Evolutionary conservation across 345 rosid genomes (phyloP).

Genomic region (Eucalyptus urophylla): DNA sequence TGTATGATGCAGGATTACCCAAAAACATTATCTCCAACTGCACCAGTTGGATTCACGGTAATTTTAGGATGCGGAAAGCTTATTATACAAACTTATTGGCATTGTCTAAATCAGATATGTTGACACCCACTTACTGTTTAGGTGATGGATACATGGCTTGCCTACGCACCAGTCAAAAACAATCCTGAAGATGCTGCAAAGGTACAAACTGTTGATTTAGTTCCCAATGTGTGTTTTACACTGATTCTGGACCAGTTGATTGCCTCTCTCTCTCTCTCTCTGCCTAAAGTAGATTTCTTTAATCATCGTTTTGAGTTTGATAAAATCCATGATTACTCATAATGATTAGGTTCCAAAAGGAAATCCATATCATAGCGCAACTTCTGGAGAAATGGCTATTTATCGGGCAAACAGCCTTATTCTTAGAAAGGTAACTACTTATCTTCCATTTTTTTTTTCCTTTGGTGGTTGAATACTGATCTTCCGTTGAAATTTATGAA

Average conservation of each 20-base stretch:
- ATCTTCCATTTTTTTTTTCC: too few relatives aligned
- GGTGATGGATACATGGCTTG: constrained; percentile 88
- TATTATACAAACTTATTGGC: background rate
- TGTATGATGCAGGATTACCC: constrained; percentile 99
- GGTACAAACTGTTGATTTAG: constrained; percentile 17
- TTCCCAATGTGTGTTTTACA: background rate
- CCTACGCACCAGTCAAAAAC: constrained; percentile 92
- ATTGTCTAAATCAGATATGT: background rate
- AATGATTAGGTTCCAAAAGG: constrained; percentile 67
- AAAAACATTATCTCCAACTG: constrained; percentile 78
- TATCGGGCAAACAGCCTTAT: constrained; percentile 69
- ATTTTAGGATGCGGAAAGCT: background rate
- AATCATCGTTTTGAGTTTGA: background rate
- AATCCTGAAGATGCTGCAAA: constrained; percentile 94
- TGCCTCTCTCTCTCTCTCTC: background rate
- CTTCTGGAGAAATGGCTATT: constrained; percentile 91
- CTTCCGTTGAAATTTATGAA: background rate
- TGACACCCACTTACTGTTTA: constrained; percentile 1
- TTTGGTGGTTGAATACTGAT: background rate
- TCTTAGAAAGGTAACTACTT: constrained; percentile 45
- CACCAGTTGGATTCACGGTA: constrained; percentile 93
- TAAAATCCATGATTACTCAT: background rate
- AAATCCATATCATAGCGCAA: constrained; percentile 91
- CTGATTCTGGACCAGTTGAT: background rate
- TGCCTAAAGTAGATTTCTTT: background rate